These are phyloP conservation scores for Lactarius quietus DNA, from an alignment of 768 basidiomycete species.

Conservation along the genomic window DNA sequence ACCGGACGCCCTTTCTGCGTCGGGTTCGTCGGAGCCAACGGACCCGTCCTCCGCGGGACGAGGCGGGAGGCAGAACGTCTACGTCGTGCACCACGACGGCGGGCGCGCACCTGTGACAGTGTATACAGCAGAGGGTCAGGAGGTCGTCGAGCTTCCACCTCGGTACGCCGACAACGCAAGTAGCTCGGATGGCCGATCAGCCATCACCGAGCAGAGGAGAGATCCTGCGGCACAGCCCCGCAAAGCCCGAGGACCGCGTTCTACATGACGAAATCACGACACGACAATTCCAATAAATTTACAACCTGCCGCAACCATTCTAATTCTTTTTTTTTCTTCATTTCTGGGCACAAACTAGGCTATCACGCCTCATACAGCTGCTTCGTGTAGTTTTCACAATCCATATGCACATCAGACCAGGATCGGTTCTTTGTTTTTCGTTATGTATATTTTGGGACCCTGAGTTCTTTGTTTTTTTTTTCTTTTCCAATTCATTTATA, in stretches of 20 bases:
- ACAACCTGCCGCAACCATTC: not conserved
- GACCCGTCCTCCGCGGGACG: constrained; percentile 7
- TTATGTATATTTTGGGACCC: not conserved
- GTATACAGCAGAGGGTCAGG: constrained; percentile 50
- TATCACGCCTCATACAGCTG: constrained; percentile 8
- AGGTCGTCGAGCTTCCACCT: constrained; percentile 60
- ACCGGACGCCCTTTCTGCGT: constrained; percentile 11
- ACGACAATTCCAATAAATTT: not conserved
- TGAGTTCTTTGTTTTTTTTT: not conserved
- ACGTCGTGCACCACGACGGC: constrained; percentile 61
- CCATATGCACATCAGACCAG: not conserved
- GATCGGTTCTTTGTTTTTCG: not conserved
- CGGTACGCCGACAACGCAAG: constrained; percentile 35
- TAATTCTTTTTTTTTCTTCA: not conserved
- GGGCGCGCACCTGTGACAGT: constrained; percentile 56
- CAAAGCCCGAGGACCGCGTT: constrained; percentile 12
- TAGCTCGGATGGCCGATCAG: not conserved
- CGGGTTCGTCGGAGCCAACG: constrained; percentile 10
- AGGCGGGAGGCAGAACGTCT: constrained; percentile 37
- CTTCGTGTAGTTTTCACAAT: constrained; percentile 7
- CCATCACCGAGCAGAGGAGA: not conserved
- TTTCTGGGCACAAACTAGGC: not conserved
- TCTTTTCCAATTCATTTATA: not conserved
- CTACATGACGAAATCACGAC: not conserved
- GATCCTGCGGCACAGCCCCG: constrained; percentile 5